These are phyloP conservation scores for Tetrahymena borealis DNA, from an alignment of 73 alveolate genomes.

Conservation along the genomic window DNA sequence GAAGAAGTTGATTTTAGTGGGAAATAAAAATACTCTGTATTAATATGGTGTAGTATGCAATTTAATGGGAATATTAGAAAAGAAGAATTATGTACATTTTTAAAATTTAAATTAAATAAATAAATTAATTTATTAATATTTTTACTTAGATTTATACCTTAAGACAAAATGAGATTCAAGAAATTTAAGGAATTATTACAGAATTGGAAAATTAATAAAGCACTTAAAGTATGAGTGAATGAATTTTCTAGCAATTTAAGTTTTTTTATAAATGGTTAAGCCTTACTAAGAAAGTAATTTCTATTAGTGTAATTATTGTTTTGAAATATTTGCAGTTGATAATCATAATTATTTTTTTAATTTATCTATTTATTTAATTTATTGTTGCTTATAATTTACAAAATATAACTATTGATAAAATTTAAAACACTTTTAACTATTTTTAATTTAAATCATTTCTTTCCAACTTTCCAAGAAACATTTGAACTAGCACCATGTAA, in stretches of 20 bases:
- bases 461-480: neutral
- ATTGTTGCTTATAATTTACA: too few species aligned
- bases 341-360: too few species aligned
- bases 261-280: too few species aligned
- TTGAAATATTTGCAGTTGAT: too few species aligned
- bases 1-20: neutral
- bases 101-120: neutral
- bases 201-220: neutral
- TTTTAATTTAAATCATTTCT: neutral
- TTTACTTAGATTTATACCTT: neutral
- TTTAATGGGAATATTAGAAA: neutral
- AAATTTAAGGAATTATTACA: neutral
- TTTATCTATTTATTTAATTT: too few species aligned
- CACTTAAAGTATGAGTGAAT: too few species aligned
- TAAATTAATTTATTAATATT: neutral
- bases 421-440: neutral
- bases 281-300: too few species aligned
- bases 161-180: neutral
- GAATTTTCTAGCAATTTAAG: too few species aligned
- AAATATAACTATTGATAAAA: neutral
- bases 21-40: neutral
- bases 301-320: too few species aligned
- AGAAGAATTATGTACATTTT: neutral
- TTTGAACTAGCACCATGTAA: constrained; percentile 52
- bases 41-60: neutral